Base-by-base conservation (phyloP, 345 rosid genomes). In the Eucalyptus tenuipes region DNA sequence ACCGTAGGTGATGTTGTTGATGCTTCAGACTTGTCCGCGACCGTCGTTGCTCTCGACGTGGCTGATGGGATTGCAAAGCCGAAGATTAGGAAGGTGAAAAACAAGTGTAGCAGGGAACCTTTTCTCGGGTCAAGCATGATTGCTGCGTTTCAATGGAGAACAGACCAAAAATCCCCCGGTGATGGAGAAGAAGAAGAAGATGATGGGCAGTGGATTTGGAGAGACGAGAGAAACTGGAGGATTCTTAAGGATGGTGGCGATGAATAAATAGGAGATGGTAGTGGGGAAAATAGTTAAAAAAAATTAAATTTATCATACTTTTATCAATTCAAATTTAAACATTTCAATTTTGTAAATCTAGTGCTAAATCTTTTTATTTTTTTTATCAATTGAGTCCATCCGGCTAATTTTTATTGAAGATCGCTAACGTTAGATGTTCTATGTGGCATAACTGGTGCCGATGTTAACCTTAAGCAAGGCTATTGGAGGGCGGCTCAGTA, bases 401-500 rank as follows among this genome's bases (percentile, higher is more conserved):
- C 0, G 4, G 7, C 2, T 27, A 59, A 59, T 59, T 27, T 59
- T 25, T 1, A 27, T 0, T 12, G 3, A 1, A 59, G 3, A 59
- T 59, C 1, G 1, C 2, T 59, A 13, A 59, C 0, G 5, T 4
- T 4, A 0, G 0, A 12, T 11, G 12, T 59, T 29, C 3, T 27
- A 59, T 0, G 8, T 12, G 15, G 2, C 14, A 59, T 59, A 27
- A 3, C 1, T 13, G 2, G 0, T 0, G 2, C 0, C 5, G 3
- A 52, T 7, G 2, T 52, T 52, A 24, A 52, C 55, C 5, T 4
- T 52, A 20, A 18, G 16, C 16, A 27, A 27, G 33, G 15, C 1
- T 29, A 59, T 27, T 3, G 15, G 7, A 27, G 68, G 33, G 8
- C 10, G 1, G 4, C 20, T 52, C 4, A n/a, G 4, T 7, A 52